A percentile compares a stretch with the other conserved stretches of the same genome.
Conservation (phyloP, 129 eudicot genomes). For the Erigeron canadensis region DNA sequence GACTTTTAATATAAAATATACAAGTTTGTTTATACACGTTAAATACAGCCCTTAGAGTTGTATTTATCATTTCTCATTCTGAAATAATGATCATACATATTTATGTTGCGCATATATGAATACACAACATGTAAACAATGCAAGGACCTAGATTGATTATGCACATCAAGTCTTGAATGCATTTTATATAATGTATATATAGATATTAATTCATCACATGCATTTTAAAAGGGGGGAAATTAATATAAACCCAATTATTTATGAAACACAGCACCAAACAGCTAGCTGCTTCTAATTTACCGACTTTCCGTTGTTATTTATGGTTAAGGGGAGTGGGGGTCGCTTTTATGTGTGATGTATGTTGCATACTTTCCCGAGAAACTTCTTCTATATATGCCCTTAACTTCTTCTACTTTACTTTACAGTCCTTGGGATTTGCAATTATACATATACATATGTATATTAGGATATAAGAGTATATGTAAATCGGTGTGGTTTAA, state of each 20-base stretch:
- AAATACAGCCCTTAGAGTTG: no score
- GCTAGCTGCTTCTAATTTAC: neutral
- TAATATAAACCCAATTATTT: neutral
- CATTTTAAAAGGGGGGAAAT: conserved; percentile 16
- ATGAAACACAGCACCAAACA: conserved; percentile 17
- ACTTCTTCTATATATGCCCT: neutral
- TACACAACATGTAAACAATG: conserved; percentile 9
- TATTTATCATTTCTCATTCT: no score
- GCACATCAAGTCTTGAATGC: conserved; percentile 22
- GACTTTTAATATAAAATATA: no score
- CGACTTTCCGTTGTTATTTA: neutral
- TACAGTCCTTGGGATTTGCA: conserved; percentile 32
- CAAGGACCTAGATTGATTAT: conserved; percentile 21
- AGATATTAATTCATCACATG: conserved; percentile 30
- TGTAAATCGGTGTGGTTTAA: no score
- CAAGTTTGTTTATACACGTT: no score
- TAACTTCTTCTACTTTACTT: conserved; percentile 3
- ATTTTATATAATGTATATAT: conserved; percentile 7
- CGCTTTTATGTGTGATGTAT: conserved; percentile 16
- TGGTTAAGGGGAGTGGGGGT: neutral
- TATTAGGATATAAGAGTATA: no score
- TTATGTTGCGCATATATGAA: conserved; percentile 10
- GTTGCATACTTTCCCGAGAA: conserved; percentile 15
- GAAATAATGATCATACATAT: neutral
- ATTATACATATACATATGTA: conserved; percentile 1